phyloP scores from a whole-genome alignment of 345 rosid species.

The Jatropha curcas region DNA sequence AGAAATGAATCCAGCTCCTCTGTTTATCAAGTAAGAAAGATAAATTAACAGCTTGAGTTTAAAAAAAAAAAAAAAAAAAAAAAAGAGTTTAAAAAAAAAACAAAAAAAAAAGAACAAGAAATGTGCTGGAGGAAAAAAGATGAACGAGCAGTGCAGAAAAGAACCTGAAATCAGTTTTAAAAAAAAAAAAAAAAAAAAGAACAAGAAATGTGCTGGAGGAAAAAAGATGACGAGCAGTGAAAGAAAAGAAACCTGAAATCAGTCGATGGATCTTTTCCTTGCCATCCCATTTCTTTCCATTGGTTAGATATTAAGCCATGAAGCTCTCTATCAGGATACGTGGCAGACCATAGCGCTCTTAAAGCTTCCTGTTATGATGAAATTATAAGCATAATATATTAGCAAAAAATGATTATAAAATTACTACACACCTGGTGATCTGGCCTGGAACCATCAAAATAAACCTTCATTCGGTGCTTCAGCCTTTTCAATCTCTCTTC shows the following conservation, averaged over 20 bases:
- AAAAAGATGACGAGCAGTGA: not conserved
- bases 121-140: not conserved
- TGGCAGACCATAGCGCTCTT: conserved; percentile 81
- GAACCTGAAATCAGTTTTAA: too few species aligned
- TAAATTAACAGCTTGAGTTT: too few species aligned
- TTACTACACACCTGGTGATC: conserved; percentile 75
- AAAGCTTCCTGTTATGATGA: conserved; percentile 56
- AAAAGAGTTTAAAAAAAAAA: too few species aligned
- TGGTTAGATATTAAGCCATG: conserved; percentile 77
- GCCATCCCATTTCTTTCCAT: conserved; percentile 99
- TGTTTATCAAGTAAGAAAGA: conserved; percentile 36
- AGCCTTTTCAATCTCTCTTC: conserved; percentile 74
- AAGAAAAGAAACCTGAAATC: conserved; percentile 69
- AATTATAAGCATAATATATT: too few species aligned
- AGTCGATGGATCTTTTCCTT: conserved; percentile 94
- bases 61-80: too few species aligned
- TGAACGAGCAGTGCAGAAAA: not conserved
- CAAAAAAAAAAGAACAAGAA: too few species aligned
- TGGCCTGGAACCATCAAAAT: conserved; percentile 65
- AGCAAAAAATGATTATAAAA: not conserved
- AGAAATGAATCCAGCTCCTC: conserved; percentile 95
- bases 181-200: too few species aligned
- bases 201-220: not conserved
- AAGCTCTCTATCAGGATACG: conserved; percentile 72
- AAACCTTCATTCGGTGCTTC: conserved; percentile 69